Base-by-base conservation (phyloP, 805 yeast genomes). In the Starmerella sp. region DNA sequence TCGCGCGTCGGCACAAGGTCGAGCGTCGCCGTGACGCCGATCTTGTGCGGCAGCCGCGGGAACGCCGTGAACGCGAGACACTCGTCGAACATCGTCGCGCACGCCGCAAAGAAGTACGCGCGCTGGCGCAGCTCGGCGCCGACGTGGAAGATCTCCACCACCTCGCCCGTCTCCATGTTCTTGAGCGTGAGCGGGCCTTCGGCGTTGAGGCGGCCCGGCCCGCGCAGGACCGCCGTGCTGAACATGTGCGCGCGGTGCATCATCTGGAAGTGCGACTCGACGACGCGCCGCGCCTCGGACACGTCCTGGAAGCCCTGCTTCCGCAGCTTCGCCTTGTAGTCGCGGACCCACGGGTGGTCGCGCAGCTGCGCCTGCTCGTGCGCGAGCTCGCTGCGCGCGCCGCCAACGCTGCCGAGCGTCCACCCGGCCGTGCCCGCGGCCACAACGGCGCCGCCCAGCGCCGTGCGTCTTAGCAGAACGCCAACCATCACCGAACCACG, bases 11-110 rank as follows among this genome's bases (percentile, higher is more conserved):
- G 76, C 47, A 84, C 75, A 6, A 89, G 72, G 3, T 77, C 70
- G 38, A 90, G 72, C 45, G 76, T 77, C 0, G 95, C 97, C 0
- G 97, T 90, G 22, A 89, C 95, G 10, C 96, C 97, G 55, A 82
- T 74, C 54, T 80, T 78, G 53, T 81, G 77, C 0, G 96, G 96
- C 28, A 89, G 71, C 35, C 73, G 67, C 2, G 85, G 80, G 66
- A 89, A 88, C 30, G 96, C 96, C 61, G 91, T 82, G 8, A 65
- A 56, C 6, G 69, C 67, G 30, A 91, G 71, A 0, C 84, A 83
- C 66, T 90, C 97, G 69, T 91, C 97, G 52, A 91, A 60, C 13
- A 91, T 67, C 1, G 95, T 82, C 2, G 95, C 77, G 5, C 86
- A 69, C 74, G 3, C 97, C 96, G 62, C 85, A 84, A 66, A 88